A percentile compares a stretch with the other conserved stretches of the same genome.
These are phyloP conservation scores for Penicillium atrosanguineum DNA, from an alignment of 495 filamentous ascomycete genomes.

Conservation along the genomic window DNA sequence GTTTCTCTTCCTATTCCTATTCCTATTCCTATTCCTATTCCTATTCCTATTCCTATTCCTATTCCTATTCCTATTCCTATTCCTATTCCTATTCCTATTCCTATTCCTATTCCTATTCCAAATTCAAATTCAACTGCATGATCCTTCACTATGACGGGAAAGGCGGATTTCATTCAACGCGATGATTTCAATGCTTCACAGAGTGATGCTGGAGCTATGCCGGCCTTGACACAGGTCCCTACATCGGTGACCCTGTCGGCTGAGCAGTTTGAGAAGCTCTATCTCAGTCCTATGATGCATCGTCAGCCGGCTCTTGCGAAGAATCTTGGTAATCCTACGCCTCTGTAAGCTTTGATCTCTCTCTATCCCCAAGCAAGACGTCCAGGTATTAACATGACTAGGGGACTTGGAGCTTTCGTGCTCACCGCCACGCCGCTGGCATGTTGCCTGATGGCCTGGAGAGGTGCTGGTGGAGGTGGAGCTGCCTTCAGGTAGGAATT, in stretches of 20 bases:
- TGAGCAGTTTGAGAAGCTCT: constrained; percentile 70
- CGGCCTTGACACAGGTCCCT: constrained; percentile 6
- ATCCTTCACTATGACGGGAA: neutral
- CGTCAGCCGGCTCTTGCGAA: constrained; percentile 23
- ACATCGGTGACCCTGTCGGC: constrained; percentile 47
- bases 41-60: neutral
- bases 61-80: neutral
- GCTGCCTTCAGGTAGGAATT: constrained; percentile 48
- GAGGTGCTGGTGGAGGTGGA: constrained; percentile 60
- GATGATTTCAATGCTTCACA: neutral
- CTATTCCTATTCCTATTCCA: neutral
- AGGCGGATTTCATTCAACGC: neutral
- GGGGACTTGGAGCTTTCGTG: constrained; percentile 51
- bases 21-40: no score
- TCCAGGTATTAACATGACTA: constrained; percentile 27
- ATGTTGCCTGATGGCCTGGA: constrained; percentile 67
- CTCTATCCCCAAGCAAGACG: no score
- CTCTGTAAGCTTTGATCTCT: constrained; percentile 48
- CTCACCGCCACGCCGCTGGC: constrained; percentile 60
- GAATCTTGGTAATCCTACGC: constrained; percentile 64
- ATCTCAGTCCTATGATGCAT: constrained; percentile 58
- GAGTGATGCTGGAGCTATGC: neutral
- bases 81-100: no score
- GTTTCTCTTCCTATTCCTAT: no score
- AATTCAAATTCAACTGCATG: no score